phyloP scores from a whole-genome alignment of 495 filamentous ascomycete species.

The Penicillium chermesinum region DNA sequence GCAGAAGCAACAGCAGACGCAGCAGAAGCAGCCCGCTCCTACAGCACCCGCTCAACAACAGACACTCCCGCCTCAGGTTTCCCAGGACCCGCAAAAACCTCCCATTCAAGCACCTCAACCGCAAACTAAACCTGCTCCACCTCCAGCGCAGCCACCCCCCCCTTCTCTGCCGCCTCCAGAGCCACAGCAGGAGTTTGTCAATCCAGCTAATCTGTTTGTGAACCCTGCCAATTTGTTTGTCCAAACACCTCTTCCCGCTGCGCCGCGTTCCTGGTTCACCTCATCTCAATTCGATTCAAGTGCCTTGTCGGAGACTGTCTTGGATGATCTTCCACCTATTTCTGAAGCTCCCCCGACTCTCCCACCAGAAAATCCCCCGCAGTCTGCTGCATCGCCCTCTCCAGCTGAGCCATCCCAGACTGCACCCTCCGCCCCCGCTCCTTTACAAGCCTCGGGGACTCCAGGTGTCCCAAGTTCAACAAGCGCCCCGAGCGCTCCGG shows the following conservation, averaged over 20 bases:
- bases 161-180: conserved; percentile 16
- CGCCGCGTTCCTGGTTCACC: conserved; percentile 26
- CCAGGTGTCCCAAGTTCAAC: too few relatives aligned
- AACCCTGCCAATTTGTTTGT: conserved; percentile 40
- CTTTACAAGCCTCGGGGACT: neutral
- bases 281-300: conserved; percentile 25
- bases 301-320: conserved; percentile 18
- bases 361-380: too few relatives aligned
- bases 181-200: conserved; percentile 42
- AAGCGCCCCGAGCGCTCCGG: neutral
- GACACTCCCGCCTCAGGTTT: neutral
- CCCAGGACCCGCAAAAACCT: conserved; percentile 1
- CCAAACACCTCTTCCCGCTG: conserved; percentile 28
- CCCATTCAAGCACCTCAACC: conserved; percentile 13
- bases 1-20: conserved; percentile 4
- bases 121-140: too few relatives aligned
- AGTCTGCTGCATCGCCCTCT: conserved; percentile 6
- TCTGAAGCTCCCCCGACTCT: conserved; percentile 11
- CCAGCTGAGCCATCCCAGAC: conserved; percentile 1
- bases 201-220: conserved; percentile 43
- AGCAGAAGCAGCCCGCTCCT: too few relatives aligned
- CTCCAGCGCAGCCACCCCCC: conserved; percentile 17
- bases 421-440: too few relatives aligned
- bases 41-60: neutral
- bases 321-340: conserved; percentile 18